These are phyloP conservation scores for Ogataea philodendri DNA, from an alignment of 805 yeast species.

Conservation along the genomic window DNA sequence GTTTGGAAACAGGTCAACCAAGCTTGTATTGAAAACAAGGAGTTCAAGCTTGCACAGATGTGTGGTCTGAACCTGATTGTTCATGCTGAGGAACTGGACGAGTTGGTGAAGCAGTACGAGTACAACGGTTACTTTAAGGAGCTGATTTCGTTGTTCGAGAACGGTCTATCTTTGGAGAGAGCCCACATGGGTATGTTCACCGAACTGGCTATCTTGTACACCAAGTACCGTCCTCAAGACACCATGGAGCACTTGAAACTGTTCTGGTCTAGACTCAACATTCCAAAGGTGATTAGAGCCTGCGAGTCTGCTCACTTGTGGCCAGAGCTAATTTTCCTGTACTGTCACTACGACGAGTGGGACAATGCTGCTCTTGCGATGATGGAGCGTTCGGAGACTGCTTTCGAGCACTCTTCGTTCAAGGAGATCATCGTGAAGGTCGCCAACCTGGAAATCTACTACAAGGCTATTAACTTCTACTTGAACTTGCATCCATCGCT, in stretches of 20 bases:
- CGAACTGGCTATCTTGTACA: constrained; percentile 85
- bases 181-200: constrained; percentile 99
- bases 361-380: constrained; percentile 96
- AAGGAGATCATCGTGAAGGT: constrained; percentile 94
- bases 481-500: constrained; percentile 89
- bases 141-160: constrained; percentile 88
- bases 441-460: constrained; percentile 92
- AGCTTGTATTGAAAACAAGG: constrained; percentile 93
- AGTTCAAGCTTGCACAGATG: constrained; percentile 95
- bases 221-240: constrained; percentile 85
- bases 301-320: constrained; percentile 92
- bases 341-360: constrained; percentile 99
- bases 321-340: constrained; percentile 93
- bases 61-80: constrained; percentile 96
- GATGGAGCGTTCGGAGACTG: constrained; percentile 91
- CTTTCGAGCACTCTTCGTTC: constrained; percentile 91
- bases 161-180: constrained; percentile 93
- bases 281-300: constrained; percentile 94
- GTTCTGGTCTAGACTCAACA: constrained; percentile 97
- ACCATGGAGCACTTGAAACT: constrained; percentile 95
- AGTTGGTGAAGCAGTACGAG: constrained; percentile 83
- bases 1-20: constrained; percentile 98
- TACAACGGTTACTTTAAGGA: constrained; percentile 88
- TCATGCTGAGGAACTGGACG: constrained; percentile 96
- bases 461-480: constrained; percentile 95